These are phyloP conservation scores for Flaveria robusta DNA, from an alignment of 129 eudicot genomes.

Conservation along the genomic window DNA sequence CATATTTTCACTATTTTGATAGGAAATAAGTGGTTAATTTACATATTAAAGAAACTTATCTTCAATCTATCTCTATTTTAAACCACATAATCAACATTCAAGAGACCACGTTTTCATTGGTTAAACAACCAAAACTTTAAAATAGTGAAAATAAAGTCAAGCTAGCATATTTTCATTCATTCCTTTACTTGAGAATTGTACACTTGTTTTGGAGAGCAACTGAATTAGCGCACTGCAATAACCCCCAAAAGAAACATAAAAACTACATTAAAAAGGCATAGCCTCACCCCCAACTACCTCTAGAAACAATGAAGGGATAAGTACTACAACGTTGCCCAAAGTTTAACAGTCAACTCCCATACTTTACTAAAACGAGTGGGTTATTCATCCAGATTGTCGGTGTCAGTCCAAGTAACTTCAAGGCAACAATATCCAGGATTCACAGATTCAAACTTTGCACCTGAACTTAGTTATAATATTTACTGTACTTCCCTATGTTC, in stretches of 20 bases:
- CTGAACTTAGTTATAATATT: slow-evolving; percentile 26
- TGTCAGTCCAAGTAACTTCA: slow-evolving; percentile 31
- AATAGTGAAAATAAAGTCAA: not conserved
- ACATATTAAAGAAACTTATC: not conserved
- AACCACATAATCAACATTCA: not conserved
- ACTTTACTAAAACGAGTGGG: slow-evolving; percentile 31
- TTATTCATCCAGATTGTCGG: slow-evolving; percentile 26
- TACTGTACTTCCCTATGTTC: slow-evolving; percentile 44
- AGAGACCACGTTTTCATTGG: not conserved
- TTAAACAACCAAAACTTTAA: not conserved
- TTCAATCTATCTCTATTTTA: not conserved
- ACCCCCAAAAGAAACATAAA: slow-evolving; percentile 20
- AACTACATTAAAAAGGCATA: not conserved
- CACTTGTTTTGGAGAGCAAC: slow-evolving; percentile 39
- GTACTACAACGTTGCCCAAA: slow-evolving; percentile 29
- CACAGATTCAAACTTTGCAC: slow-evolving; percentile 27
- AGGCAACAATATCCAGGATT: slow-evolving; percentile 31
- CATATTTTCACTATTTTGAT: too few relatives aligned
- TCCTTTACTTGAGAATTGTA: slow-evolving; percentile 34
- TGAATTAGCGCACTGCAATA: slow-evolving; percentile 29
- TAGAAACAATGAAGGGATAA: slow-evolving; percentile 33
- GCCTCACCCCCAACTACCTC: slow-evolving; percentile 39
- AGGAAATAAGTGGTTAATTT: not conserved
- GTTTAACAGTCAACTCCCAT: slow-evolving; percentile 35
- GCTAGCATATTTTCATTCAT: slow-evolving; percentile 37